Evolutionary conservation across 495 filamentous ascomycete genomes (phyloP).

Genomic region (Cercophora scortea): DNA sequence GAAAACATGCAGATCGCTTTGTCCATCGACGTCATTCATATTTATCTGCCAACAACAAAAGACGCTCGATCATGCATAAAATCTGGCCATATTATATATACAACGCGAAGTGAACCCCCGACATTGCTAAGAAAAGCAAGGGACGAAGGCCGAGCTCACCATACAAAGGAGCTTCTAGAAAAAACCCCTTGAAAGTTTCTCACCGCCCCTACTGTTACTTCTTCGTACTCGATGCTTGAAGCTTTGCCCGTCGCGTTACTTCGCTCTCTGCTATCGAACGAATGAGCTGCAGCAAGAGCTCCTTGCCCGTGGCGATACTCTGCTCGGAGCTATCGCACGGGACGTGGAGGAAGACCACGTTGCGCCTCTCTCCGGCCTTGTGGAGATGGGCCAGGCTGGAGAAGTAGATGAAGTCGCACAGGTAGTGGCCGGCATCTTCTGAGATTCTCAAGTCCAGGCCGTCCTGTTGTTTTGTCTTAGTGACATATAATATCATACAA

Average conservation of each 20-base stretch:
- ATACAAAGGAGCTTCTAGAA: no score
- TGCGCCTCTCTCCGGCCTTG: slow-evolving; percentile 41
- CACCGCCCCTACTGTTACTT: no score
- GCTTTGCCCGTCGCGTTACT: slow-evolving; percentile 5
- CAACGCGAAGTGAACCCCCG: neutral
- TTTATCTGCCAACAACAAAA: no score
- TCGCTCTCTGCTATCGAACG: slow-evolving; percentile 51
- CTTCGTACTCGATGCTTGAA: neutral
- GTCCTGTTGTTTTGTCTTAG: slow-evolving; percentile 9
- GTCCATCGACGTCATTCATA: no score
- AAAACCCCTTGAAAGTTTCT: no score
- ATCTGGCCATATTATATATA: neutral
- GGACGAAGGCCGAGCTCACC: no score
- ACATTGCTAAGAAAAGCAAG: no score
- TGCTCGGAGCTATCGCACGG: slow-evolving; percentile 51
- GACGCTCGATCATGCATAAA: no score
- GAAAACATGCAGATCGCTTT: no score
- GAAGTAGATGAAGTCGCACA: slow-evolving; percentile 86
- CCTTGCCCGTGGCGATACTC: slow-evolving; percentile 50
- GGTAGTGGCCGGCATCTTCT: slow-evolving; percentile 69
- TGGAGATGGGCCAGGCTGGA: slow-evolving; percentile 55
- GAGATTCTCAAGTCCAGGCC: slow-evolving; percentile 55
- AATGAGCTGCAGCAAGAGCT: slow-evolving; percentile 62
- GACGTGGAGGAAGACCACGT: slow-evolving; percentile 73
- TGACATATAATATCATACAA: neutral